Conservation (phyloP, 805 yeast genomes). For the Tetrapisispora taiwanensis region DNA sequence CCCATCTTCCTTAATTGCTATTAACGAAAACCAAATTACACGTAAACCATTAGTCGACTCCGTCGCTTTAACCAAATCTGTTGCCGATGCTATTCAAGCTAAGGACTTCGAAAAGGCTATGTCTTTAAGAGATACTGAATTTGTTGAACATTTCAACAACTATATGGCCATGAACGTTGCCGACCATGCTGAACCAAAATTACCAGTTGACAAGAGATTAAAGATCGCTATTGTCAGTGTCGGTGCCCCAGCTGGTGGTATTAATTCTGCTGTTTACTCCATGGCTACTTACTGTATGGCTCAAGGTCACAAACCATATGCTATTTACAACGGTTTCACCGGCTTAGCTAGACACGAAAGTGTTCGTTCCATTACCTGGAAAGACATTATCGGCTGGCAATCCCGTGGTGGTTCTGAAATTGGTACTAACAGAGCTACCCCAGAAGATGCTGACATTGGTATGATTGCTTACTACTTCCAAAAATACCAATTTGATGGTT, state of each 20-base stretch:
- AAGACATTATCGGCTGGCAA: slow-evolving; percentile 65
- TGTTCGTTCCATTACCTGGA: slow-evolving; percentile 52
- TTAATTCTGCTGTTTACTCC: slow-evolving; percentile 69
- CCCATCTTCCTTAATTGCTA: slow-evolving; percentile 74
- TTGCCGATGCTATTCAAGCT: slow-evolving; percentile 55
- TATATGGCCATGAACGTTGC: slow-evolving; percentile 60
- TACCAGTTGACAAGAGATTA: slow-evolving; percentile 44
- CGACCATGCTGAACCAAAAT: slow-evolving; percentile 51
- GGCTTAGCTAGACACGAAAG: slow-evolving; percentile 59
- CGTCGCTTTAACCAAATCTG: slow-evolving; percentile 58
- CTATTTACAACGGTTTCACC: slow-evolving; percentile 63
- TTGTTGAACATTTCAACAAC: slow-evolving; percentile 52
- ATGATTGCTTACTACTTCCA: slow-evolving; percentile 63
- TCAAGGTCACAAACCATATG: slow-evolving; percentile 61
- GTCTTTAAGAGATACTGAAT: slow-evolving; percentile 59
- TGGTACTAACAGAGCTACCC: slow-evolving; percentile 69
- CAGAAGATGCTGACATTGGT: slow-evolving; percentile 57
- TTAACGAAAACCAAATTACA: slow-evolving; percentile 59
- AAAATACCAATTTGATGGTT: slow-evolving; percentile 58
- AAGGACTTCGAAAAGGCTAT: slow-evolving; percentile 65
- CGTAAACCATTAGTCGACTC: slow-evolving; percentile 64
- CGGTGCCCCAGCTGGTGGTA: slow-evolving; percentile 75
- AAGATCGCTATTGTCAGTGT: slow-evolving; percentile 64
- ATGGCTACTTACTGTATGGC: slow-evolving; percentile 68
- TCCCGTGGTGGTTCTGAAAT: slow-evolving; percentile 70